A percentile compares a stretch with the other conserved stretches of the same genome.
These are phyloP conservation scores for Phytopythium sindhum DNA, from an alignment of 352 stramenopile genomes.

Conservation along the genomic window DNA sequence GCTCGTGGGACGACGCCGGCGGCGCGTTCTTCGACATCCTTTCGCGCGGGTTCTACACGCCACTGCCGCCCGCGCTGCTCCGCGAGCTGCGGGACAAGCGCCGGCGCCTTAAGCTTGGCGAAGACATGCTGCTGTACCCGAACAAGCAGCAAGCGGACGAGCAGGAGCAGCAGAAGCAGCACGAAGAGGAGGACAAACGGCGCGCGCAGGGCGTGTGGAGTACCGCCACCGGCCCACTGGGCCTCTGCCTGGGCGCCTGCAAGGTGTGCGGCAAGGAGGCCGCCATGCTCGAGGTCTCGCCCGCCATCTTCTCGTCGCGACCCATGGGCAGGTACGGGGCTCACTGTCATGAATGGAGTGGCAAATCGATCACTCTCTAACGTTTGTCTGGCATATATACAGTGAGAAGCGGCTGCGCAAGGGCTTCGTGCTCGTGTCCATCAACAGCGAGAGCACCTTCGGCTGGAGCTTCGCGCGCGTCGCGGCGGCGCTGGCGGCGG, in stretches of 20 bases:
- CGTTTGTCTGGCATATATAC: too few species aligned
- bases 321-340: slow-evolving; percentile 10
- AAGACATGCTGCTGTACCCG: slow-evolving; percentile 11
- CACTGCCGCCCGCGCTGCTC: slow-evolving; percentile 40
- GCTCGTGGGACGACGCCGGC: slow-evolving; percentile 70
- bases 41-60: slow-evolving; percentile 66
- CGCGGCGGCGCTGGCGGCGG: slow-evolving; percentile 49
- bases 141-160: slow-evolving; percentile 8
- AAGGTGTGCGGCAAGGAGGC: slow-evolving; percentile 61
- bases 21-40: slow-evolving; percentile 57
- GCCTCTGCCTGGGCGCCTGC: slow-evolving; percentile 48
- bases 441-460: slow-evolving; percentile 82
- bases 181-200: slow-evolving; percentile 28
- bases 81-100: slow-evolving; percentile 35
- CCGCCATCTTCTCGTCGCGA: slow-evolving; percentile 59
- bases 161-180: slow-evolving; percentile 20
- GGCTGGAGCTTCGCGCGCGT: slow-evolving; percentile 45
- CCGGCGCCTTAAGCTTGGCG: slow-evolving; percentile 14
- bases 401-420: slow-evolving; percentile 64
- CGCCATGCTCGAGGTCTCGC: slow-evolving; percentile 61
- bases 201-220: slow-evolving; percentile 69
- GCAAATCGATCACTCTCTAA: too few species aligned
- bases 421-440: slow-evolving; percentile 67
- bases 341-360: too few species aligned
- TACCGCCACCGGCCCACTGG: slow-evolving; percentile 50